Conservation (phyloP, 768 basidiomycete species). For the Leucosporidium creatinivorum region DNA sequence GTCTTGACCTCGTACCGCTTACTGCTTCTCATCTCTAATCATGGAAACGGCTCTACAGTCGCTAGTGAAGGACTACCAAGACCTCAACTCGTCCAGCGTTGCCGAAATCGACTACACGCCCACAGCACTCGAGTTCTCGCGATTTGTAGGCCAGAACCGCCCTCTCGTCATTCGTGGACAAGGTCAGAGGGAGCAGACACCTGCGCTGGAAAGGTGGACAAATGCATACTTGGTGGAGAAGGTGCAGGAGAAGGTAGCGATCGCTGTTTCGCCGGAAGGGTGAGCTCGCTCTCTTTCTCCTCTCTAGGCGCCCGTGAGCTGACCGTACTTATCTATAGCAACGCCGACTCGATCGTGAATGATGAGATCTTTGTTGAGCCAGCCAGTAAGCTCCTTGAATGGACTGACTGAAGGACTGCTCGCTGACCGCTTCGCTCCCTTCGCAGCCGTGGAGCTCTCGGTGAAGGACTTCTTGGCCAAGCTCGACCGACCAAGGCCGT, state of each 20-base stretch:
- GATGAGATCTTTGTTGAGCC: constrained; percentile 30
- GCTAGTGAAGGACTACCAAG: constrained; percentile 16
- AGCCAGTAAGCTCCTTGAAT: constrained; percentile 7
- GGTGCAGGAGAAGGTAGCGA: constrained; percentile 10
- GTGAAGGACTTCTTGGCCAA: neutral
- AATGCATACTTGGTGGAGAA: constrained; percentile 13
- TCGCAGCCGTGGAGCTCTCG: constrained; percentile 12
- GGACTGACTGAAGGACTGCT: too few relatives aligned
- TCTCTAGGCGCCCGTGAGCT: too few relatives aligned
- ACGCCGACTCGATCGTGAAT: constrained; percentile 27
- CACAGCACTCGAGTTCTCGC: constrained; percentile 17
- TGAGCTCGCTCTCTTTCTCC: neutral
- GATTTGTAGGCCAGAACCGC: constrained; percentile 23
- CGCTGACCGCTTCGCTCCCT: neutral
- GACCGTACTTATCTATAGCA: neutral
- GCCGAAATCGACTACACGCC: constrained; percentile 19
- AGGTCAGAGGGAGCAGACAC: neutral
- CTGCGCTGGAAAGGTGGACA: constrained; percentile 21
- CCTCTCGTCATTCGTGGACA: constrained; percentile 19
- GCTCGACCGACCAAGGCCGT: neutral
- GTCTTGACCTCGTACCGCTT: neutral
- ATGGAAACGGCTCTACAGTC: constrained; percentile 1
- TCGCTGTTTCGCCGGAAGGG: constrained; percentile 26
- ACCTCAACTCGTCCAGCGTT: constrained; percentile 11
- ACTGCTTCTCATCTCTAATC: neutral